Evolutionary conservation across 257 asterid species (phyloP).

Genomic region (Rehmannia glutinosa): DNA sequence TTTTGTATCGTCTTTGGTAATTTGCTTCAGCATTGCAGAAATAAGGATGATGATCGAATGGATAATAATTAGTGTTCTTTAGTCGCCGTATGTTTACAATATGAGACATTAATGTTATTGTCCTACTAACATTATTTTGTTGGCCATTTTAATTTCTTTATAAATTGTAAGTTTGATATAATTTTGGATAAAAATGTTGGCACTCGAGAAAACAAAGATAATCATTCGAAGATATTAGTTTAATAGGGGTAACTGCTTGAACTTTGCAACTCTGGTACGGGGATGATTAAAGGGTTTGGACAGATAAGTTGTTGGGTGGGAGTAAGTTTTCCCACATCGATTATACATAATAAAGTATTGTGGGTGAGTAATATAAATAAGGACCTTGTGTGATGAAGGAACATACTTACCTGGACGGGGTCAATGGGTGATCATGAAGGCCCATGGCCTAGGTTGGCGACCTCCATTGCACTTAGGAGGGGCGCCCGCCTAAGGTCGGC

Average conservation of each 20-base stretch:
- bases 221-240: too few species aligned
- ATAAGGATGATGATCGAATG: not conserved
- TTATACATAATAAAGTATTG: too few species aligned
- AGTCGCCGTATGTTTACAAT: not conserved
- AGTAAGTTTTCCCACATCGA: constrained; percentile 20
- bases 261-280: too few species aligned
- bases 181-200: too few species aligned
- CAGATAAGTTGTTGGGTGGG: not conserved
- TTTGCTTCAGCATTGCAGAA: not conserved
- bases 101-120: too few species aligned
- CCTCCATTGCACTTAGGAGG: constrained; percentile 21
- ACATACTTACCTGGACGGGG: constrained; percentile 32
- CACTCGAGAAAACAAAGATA: too few species aligned
- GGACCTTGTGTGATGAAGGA: fast-evolving
- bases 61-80: not conserved
- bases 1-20: too few species aligned
- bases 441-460: constrained; percentile 27
- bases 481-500: constrained; percentile 13
- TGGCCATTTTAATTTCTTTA: too few species aligned
- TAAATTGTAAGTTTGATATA: too few species aligned
- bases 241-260: too few species aligned
- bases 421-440: constrained; percentile 17
- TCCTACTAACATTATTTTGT: not conserved
- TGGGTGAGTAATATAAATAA: not conserved
- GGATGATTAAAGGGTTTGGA: too few species aligned